Evolutionary conservation across 2,329 filamentous ascomycete species (phyloP).

Genomic region (Scytalidium sp.): DNA sequence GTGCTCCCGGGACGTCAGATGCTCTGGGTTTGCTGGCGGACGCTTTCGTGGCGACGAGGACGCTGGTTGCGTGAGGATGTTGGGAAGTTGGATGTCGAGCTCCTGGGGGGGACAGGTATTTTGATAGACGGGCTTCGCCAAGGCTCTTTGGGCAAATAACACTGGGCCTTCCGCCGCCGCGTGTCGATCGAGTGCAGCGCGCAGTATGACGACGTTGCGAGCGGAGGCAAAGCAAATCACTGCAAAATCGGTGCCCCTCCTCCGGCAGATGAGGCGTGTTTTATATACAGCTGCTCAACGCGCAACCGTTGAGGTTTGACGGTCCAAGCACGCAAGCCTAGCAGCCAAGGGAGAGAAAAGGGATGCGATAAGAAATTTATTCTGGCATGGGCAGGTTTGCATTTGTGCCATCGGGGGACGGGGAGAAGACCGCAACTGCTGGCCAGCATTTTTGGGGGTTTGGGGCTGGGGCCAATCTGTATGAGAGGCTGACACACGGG

Average conservation of each 20-base stretch:
- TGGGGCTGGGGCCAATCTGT: not conserved
- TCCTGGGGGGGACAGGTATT: not conserved
- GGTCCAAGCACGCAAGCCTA: no score
- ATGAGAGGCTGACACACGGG: not conserved
- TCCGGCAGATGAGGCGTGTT: not conserved
- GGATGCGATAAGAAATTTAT: not conserved
- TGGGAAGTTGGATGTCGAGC: no score
- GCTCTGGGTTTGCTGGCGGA: not conserved
- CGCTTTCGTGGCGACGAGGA: not conserved
- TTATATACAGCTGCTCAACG: not conserved
- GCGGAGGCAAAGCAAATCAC: conserved; percentile 7
- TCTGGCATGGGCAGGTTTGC: not conserved
- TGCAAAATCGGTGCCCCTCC: not conserved
- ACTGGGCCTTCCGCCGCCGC: no score
- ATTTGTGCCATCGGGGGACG: no score
- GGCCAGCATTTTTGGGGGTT: no score
- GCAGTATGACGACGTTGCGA: conserved; percentile 15
- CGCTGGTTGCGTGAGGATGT: not conserved
- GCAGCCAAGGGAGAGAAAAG: no score
- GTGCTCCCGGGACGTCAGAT: not conserved
- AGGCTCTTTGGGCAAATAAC: not conserved
- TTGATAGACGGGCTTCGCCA: not conserved
- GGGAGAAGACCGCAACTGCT: no score
- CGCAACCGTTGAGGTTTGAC: no score
- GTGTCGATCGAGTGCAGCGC: conserved; percentile 2